phyloP scores from a whole-genome alignment of 352 stramenopile species.

The Phytophthora capsici region DNA sequence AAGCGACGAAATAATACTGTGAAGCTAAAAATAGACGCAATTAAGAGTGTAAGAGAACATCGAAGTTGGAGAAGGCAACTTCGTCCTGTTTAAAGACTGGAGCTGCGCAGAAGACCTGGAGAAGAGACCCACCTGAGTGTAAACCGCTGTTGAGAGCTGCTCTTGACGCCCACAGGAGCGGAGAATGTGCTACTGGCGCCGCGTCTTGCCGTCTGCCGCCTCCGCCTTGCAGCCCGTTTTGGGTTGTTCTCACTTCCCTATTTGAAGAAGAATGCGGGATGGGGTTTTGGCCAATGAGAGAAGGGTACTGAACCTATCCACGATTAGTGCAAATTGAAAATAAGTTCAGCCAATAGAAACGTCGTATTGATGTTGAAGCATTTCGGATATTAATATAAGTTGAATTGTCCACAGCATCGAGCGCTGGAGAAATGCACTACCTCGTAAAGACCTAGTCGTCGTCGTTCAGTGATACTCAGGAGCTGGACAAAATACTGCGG shows the following conservation, averaged over 20 bases:
- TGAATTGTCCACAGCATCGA: no score
- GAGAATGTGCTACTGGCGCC: slow-evolving; percentile 9
- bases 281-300: slow-evolving; percentile 11
- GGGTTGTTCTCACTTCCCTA: slow-evolving; percentile 31
- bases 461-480: no score
- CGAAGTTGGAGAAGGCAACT: neutral
- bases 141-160: neutral
- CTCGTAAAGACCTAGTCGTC: no score
- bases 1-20: slow-evolving; percentile 7
- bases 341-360: neutral
- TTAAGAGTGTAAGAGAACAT: slow-evolving; percentile 10
- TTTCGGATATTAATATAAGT: no score
- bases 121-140: slow-evolving; percentile 13
- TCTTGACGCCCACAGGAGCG: neutral
- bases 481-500: no score
- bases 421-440: no score
- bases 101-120: neutral
- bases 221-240: slow-evolving; percentile 25
- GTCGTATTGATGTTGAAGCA: no score
- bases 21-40: slow-evolving; percentile 24
- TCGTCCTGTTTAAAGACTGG: neutral
- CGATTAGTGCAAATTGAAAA: neutral
- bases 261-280: slow-evolving; percentile 38
- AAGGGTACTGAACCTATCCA: neutral
- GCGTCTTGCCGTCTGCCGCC: slow-evolving; percentile 28